Percentiles rank a stretch among this genome's conserved stretches.
phyloP scores from a whole-genome alignment of 108 stramenopile species.

The Stephanodiscus minutulus region DNA sequence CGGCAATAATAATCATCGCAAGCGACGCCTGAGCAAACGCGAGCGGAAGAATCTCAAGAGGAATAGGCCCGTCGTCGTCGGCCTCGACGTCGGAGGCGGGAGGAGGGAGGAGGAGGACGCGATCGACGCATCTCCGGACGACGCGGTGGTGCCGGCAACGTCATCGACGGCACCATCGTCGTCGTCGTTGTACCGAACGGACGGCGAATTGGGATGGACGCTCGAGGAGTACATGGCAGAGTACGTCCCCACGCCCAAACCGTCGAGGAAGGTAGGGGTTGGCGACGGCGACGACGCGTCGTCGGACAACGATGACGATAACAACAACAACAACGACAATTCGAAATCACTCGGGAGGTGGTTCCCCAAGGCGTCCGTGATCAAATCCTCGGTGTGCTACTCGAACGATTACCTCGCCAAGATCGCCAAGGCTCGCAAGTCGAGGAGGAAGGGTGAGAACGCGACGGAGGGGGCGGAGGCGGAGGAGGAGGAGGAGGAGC shows the following conservation, averaged over 20 bases:
- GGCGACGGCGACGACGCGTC: too few relatives aligned
- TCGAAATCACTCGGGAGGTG: constrained; percentile 72
- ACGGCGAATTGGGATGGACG: neutral
- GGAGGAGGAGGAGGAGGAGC: constrained; percentile 31
- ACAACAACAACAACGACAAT: constrained; percentile 3
- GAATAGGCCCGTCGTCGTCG: neutral
- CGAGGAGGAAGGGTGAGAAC: constrained; percentile 5
- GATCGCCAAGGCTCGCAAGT: constrained; percentile 3
- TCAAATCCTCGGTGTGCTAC: constrained; percentile 69
- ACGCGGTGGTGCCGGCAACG: too few relatives aligned
- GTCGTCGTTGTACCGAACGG: too few relatives aligned
- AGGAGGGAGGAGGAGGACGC: too few relatives aligned
- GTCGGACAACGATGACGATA: neutral
- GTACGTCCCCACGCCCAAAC: neutral
- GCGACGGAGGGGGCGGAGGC: constrained; percentile 8
- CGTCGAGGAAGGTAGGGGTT: neutral
- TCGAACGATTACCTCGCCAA: constrained; percentile 52
- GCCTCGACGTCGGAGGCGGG: neutral
- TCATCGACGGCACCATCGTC: too few relatives aligned
- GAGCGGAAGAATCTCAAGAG: constrained; percentile 5
- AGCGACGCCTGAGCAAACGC: constrained; percentile 5
- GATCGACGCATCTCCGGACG: too few relatives aligned
- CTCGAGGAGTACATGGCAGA: constrained; percentile 1
- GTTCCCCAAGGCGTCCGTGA: constrained; percentile 80
- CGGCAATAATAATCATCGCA: too few relatives aligned